Percentiles rank a stretch among this genome's conserved stretches.
Evolutionary conservation across 2,329 filamentous ascomycete species (phyloP).

Genomic region (Paracoccidioides brasiliensis): DNA sequence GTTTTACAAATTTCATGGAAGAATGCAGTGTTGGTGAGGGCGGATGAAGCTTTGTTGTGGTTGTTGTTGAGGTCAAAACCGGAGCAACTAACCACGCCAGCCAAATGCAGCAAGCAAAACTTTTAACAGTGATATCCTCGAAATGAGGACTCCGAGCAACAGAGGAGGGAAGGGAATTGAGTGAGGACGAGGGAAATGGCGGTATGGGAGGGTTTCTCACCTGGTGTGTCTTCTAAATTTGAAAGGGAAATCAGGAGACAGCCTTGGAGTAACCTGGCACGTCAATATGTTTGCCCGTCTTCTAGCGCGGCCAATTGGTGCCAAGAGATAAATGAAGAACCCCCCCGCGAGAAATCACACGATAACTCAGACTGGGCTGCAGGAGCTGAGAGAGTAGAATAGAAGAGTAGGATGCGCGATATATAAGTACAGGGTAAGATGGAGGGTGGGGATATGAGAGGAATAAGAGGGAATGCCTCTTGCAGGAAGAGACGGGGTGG

Average conservation of each 20-base stretch:
- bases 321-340: slow-evolving; percentile 13
- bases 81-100: neutral
- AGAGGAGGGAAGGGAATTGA: neutral
- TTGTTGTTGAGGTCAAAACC: neutral
- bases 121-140: too few relatives aligned
- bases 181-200: neutral
- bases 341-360: slow-evolving; percentile 23
- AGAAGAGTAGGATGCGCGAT: neutral
- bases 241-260: slow-evolving; percentile 18
- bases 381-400: neutral
- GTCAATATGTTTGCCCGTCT: slow-evolving; percentile 30
- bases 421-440: neutral
- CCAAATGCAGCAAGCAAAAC: too few relatives aligned
- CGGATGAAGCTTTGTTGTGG: slow-evolving; percentile 1
- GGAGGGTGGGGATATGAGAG: neutral
- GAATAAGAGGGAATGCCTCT: neutral
- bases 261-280: slow-evolving; percentile 15
- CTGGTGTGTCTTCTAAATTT: neutral
- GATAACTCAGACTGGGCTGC: neutral
- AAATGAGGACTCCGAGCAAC: too few relatives aligned
- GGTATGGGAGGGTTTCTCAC: neutral
- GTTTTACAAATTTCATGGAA: neutral
- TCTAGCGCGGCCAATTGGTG: slow-evolving; percentile 27
- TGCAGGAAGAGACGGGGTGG: neutral
- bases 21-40: neutral